Base-by-base conservation (phyloP, 2,329 filamentous ascomycete species). In the Leptographium procerum region DNA sequence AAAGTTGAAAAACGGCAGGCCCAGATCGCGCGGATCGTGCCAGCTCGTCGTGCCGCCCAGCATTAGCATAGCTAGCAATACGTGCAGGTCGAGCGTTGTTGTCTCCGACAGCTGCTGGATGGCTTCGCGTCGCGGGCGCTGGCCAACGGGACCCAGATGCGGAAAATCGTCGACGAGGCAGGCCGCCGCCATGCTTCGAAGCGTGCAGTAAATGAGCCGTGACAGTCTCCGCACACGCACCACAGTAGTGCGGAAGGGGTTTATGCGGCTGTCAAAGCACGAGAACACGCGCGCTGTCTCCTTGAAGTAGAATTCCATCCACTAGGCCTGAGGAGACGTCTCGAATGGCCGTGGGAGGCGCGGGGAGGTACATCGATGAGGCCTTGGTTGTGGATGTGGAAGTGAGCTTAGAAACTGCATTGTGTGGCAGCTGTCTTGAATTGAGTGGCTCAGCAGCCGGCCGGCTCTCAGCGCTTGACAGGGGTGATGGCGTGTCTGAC, bases 231-330 rank as follows among this genome's bases (percentile, higher is more conserved):
- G 62, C 24, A 28, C 34, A 13, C 58, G 57, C 74, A 72, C 71
- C 74, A 82, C 10, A 77, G 71, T 28, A 73, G 76, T 28, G 71
- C 79, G 71, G 65, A 82, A 82, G 1, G 79, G 79, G 63, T 83
- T 83, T 64, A 81, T 72, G 45, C 74, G 70, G 47, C 78, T 81
- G 68, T 82, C 61, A 33, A 80, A 83, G 63, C 77, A 79, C 33
- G 80, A 82, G 63, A 79, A 82, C 2, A 82, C 64, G 7, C 72
- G 74, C 33, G 78, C 80, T 2, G 81, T 77, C 57, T 80, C 77
- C 63, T 78, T 77, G 70, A 82, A 82, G 62, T 82, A 83, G 61
- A 82, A 79, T 55, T 81, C 77, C n/a, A 82, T 81, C 77, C n/a
- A 82, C 75, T 24, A 83, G 69, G 26, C 77, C 73, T 58, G 75